phyloP scores from a whole-genome alignment of 306 rosid genomes.

The Abrus precatorius region DNA sequence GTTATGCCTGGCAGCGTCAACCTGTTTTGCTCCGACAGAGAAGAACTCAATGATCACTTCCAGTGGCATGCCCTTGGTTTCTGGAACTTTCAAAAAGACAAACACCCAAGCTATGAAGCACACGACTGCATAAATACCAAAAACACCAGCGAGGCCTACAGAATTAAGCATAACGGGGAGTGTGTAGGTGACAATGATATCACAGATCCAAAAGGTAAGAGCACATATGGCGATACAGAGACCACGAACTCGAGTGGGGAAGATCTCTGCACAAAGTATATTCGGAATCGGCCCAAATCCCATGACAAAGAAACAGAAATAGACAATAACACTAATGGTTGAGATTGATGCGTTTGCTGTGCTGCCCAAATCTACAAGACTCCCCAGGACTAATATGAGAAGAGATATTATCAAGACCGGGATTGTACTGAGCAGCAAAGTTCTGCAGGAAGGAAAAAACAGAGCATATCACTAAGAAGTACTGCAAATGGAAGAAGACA shows the following conservation, averaged over 20 bases:
- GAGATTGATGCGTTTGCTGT: conserved; percentile 82
- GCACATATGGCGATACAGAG: conserved; percentile 96
- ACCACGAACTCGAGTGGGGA: conserved; percentile 96
- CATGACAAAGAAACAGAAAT: conserved; percentile 94
- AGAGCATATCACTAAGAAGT: not conserved
- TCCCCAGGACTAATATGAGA: conserved; percentile 70
- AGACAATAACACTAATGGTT: conserved; percentile 80
- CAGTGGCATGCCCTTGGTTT: conserved; percentile 98
- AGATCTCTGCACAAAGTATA: conserved; percentile 94
- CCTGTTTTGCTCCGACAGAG: conserved; percentile 86
- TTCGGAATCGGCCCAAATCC: conserved; percentile 97
- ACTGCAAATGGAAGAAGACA: not conserved
- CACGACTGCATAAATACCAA: conserved; percentile 85
- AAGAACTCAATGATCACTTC: conserved; percentile 96
- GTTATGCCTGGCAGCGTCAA: conserved; percentile 52
- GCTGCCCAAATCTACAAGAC: conserved; percentile 74
- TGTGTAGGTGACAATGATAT: conserved; percentile 89
- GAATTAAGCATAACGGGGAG: conserved; percentile 92
- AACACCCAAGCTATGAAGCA: conserved; percentile 83
- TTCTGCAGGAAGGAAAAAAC: conserved; percentile 60
- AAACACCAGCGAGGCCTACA: conserved; percentile 89
- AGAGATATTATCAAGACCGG: conserved; percentile 82
- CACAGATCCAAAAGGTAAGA: conserved; percentile 90
- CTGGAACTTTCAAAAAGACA: conserved; percentile 88
- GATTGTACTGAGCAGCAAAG: conserved; percentile 78